Conservation (phyloP, 768 basidiomycete genomes). For the Tylopilus rubrobrunneus region DNA sequence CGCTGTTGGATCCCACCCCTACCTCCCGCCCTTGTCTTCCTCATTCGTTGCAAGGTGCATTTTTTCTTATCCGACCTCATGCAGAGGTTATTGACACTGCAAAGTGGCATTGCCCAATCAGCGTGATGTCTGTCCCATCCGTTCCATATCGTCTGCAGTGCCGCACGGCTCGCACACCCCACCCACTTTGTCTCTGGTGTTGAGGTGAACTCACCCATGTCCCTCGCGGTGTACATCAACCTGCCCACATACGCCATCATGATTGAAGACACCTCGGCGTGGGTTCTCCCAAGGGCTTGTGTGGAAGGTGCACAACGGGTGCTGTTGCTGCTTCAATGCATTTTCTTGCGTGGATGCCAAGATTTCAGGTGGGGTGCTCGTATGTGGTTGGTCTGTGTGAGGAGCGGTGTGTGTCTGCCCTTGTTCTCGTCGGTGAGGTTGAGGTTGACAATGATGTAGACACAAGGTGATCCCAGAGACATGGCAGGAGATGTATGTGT, state of each 20-base stretch:
- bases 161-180: constrained; percentile 28
- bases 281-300: constrained; percentile 83
- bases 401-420: constrained; percentile 62
- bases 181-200: constrained; percentile 98
- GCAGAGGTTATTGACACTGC: constrained; percentile 33
- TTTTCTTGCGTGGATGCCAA: constrained; percentile 98
- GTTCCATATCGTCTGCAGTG: too few relatives aligned
- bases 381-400: constrained; percentile 95
- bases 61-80: constrained; percentile 47
- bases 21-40: too few relatives aligned
- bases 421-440: too few relatives aligned
- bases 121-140: constrained; percentile 66
- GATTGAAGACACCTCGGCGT: constrained; percentile 87
- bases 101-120: constrained; percentile 45
- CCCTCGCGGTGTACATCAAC: constrained; percentile 96
- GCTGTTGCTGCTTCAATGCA: constrained; percentile 98
- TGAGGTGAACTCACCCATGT: constrained; percentile 97
- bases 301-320: constrained; percentile 92
- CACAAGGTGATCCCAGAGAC: too few relatives aligned
- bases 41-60: too few relatives aligned
- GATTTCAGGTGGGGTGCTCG: constrained; percentile 95
- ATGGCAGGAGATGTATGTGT: too few relatives aligned
- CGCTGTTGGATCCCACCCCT: too few relatives aligned
- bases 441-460: too few relatives aligned
- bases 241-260: constrained; percentile 93